Evolutionary conservation across 2,329 filamentous ascomycete genomes (phyloP).

Genomic region (Nemania serpens): DNA sequence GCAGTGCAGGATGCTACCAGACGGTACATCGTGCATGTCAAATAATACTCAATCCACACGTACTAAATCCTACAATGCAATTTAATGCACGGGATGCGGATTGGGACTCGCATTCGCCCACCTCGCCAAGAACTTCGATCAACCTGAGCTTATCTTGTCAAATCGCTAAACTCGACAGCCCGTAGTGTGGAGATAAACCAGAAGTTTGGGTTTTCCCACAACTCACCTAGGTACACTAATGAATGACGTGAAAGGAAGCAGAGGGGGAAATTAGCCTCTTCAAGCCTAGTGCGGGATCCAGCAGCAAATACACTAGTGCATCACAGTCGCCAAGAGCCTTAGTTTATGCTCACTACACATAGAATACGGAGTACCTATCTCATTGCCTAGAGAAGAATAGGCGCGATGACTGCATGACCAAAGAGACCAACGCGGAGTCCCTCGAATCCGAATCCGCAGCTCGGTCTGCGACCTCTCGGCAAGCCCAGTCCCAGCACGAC

Average conservation of each 20-base stretch:
- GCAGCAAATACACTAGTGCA: neutral
- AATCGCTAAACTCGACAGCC: neutral
- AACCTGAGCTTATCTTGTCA: neutral
- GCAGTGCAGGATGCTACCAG: neutral
- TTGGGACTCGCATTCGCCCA: too few species aligned
- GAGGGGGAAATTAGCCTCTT: neutral
- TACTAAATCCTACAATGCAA: slow-evolving; percentile 7
- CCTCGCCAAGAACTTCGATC: too few species aligned
- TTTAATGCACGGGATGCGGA: neutral
- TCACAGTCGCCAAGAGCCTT: neutral
- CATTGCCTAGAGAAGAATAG: neutral
- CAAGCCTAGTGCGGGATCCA: neutral
- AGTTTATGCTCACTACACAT: neutral
- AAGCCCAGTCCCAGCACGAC: neutral
- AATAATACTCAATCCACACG: neutral
- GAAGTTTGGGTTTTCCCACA: too few species aligned
- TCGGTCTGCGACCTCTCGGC: neutral
- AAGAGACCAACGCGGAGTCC: neutral
- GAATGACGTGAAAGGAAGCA: neutral
- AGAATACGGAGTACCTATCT: neutral
- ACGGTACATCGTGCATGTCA: neutral
- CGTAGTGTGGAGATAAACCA: neutral
- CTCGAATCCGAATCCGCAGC: neutral
- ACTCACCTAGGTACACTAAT: neutral
- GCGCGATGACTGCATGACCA: slow-evolving; percentile 7